Conservation (phyloP, 2,329 filamentous ascomycete genomes). For the Byssoonygena ceratinophila region DNA sequence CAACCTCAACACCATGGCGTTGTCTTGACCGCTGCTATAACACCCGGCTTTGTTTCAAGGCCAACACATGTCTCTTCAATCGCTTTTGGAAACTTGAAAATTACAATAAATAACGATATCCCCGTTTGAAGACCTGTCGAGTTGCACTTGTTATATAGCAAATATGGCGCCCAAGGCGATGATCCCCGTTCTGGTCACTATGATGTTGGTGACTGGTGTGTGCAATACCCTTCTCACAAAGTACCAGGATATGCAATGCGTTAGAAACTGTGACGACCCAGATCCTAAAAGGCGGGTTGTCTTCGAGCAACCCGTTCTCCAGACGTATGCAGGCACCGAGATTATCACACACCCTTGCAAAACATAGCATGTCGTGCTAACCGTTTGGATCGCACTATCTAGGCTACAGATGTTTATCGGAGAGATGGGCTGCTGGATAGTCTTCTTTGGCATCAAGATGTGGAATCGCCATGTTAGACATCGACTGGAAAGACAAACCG, state of each 20-base stretch:
- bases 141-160: neutral
- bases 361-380: neutral
- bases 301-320: constrained; percentile 92
- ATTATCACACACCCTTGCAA: neutral
- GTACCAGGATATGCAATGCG: constrained; percentile 98
- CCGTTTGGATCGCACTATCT: constrained; percentile 10
- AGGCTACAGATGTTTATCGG: constrained; percentile 91
- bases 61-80: neutral
- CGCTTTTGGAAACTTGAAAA: neutral
- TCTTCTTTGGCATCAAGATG: constrained; percentile 60
- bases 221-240: constrained; percentile 97
- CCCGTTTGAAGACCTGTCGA: neutral
- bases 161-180: constrained; percentile 60
- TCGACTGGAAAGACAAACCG: constrained; percentile 28
- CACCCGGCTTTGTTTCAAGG: neutral
- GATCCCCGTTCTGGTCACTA: constrained; percentile 76
- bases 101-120: neutral
- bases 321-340: constrained; percentile 49
- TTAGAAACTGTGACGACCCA: constrained; percentile 69
- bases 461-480: constrained; percentile 48
- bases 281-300: constrained; percentile 55
- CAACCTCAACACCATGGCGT: neutral
- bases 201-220: constrained; percentile 94
- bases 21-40: neutral
- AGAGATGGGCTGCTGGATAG: constrained; percentile 91